phyloP scores from a whole-genome alignment of 352 stramenopile genomes.

The Globisporangium paroecandrum region DNA sequence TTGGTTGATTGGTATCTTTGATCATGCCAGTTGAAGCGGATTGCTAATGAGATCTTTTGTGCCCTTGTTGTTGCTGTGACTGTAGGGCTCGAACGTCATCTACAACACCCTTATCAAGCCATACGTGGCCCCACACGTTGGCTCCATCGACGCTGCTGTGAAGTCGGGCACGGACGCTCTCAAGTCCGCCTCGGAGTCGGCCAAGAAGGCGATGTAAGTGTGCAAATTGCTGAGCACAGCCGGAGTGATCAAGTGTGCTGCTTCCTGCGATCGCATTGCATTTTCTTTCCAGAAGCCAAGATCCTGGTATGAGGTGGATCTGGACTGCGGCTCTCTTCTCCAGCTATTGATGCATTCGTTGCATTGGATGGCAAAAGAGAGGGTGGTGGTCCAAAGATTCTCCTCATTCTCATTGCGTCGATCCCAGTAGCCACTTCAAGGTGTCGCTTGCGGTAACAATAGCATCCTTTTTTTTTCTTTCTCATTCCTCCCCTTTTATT shows the following conservation, averaged over 20 bases:
- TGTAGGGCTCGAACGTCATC: constrained; percentile 74
- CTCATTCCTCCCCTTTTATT: background rate
- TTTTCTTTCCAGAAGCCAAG: background rate
- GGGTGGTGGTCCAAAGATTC: background rate
- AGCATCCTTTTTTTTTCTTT: constrained; percentile 11
- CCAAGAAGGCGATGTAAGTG: constrained; percentile 59
- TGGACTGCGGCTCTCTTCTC: background rate
- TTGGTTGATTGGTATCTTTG: no score
- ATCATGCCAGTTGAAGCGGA: background rate
- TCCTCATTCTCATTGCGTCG: background rate
- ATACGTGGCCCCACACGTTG: constrained; percentile 71
- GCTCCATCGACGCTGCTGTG: constrained; percentile 59
- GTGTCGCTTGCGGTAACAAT: constrained; percentile 11
- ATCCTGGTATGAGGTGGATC: background rate
- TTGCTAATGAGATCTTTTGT: background rate
- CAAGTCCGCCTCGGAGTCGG: constrained; percentile 1
- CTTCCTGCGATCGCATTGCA: background rate
- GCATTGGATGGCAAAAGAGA: background rate
- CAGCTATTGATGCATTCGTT: background rate
- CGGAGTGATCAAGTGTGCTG: background rate
- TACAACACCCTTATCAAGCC: constrained; percentile 85
- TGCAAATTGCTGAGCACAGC: background rate
- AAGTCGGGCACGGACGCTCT: constrained; percentile 45
- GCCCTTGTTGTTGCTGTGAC: constrained; percentile 1
- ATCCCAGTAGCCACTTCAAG: background rate